Evolutionary conservation across 805 yeast genomes (phyloP).

Genomic region (Candida ulmi): DNA sequence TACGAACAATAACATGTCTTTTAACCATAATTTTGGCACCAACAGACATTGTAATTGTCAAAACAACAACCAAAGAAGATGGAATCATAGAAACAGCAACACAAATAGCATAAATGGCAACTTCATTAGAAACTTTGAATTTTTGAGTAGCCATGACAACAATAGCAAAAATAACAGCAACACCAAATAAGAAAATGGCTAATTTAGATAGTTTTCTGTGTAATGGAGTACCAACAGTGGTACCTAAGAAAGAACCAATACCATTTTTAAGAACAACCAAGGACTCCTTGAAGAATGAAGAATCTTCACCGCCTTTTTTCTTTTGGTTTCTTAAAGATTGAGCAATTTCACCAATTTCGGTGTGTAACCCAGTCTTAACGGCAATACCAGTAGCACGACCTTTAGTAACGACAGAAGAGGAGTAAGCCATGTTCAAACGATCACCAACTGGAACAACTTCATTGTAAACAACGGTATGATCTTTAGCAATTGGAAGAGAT

Average conservation of each 20-base stretch:
- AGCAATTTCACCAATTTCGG: constrained; percentile 76
- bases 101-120: constrained; percentile 85
- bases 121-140: constrained; percentile 68
- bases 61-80: constrained; percentile 70
- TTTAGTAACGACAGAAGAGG: constrained; percentile 64
- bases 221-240: constrained; percentile 75
- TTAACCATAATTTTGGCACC: constrained; percentile 69
- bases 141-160: constrained; percentile 83
- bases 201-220: constrained; percentile 71
- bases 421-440: constrained; percentile 63
- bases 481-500: constrained; percentile 58
- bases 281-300: constrained; percentile 33
- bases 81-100: constrained; percentile 78
- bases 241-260: constrained; percentile 67
- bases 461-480: constrained; percentile 35
- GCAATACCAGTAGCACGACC: constrained; percentile 73
- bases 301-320: constrained; percentile 39
- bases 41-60: constrained; percentile 83
- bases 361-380: constrained; percentile 59
- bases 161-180: constrained; percentile 83
- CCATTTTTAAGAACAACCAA: constrained; percentile 42
- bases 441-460: constrained; percentile 60
- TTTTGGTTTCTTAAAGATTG: constrained; percentile 42
- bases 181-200: constrained; percentile 62
- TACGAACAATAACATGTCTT: constrained; percentile 68